Evolutionary conservation across 768 basidiomycete species (phyloP).

Genomic region (Lanmaoa pseudosensibilis): DNA sequence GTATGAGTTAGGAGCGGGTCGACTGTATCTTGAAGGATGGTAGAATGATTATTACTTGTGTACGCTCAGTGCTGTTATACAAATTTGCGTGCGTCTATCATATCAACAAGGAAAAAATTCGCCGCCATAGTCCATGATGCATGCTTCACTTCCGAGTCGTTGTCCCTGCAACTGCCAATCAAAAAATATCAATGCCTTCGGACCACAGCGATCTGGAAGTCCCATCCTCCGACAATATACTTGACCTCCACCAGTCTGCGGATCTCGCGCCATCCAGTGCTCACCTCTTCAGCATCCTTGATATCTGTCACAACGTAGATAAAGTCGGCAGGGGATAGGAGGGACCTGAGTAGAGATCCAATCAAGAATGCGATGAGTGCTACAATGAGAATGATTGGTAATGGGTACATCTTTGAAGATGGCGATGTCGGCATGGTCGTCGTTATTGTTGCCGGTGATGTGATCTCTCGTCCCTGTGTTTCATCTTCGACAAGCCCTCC

Average conservation of each 20-base stretch:
- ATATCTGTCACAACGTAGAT: constrained; percentile 71
- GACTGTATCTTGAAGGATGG: neutral
- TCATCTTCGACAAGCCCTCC: constrained; percentile 34
- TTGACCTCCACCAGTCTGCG: constrained; percentile 78
- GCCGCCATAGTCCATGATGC: no score
- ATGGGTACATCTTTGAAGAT: constrained; percentile 34
- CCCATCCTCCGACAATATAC: constrained; percentile 81
- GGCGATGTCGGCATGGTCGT: constrained; percentile 3
- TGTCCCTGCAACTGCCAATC: neutral
- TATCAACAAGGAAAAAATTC: neutral
- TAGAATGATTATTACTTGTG: neutral
- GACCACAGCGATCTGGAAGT: constrained; percentile 83
- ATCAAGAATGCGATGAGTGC: constrained; percentile 88
- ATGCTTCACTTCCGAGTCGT: neutral
- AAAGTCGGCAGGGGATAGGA: constrained; percentile 90
- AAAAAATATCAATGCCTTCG: constrained; percentile 52
- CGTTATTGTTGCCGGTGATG: neutral
- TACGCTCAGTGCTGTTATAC: constrained; percentile 13
- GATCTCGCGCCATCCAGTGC: constrained; percentile 80
- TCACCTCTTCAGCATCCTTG: constrained; percentile 51
- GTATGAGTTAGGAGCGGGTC: no score
- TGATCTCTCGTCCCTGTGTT: neutral
- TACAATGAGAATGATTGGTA: constrained; percentile 66
- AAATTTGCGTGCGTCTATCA: constrained; percentile 10
- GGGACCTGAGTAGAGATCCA: constrained; percentile 84